Evolutionary conservation across 192 early-diverging fungal species (phyloP), one percentile per base, ranked within the genome.

Genomic region (Coemansia sp.): DNA sequence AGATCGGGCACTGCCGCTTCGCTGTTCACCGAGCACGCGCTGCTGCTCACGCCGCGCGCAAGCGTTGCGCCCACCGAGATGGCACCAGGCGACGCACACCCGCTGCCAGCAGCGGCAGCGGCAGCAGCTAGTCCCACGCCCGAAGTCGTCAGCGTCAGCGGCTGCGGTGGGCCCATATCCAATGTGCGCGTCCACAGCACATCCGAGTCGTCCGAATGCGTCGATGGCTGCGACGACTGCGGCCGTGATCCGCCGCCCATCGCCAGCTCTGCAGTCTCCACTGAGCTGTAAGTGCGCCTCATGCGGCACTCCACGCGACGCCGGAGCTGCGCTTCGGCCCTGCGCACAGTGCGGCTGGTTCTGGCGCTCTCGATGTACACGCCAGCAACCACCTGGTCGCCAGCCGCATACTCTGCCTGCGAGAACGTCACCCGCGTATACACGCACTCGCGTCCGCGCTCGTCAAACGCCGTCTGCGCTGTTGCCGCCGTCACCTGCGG

Each of bases 231-330:
- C 48, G 75, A 64, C 40, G 79, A 77, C 38, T 70, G 67, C 43
- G 79, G 75, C 13, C 74, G 74, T 40, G 74, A 74, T 32, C 57
- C 63, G 25, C 25, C 25, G 25, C 25, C 51, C 12, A 63, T 56
- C 11, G 66, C 64, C 22, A 70, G 49, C 42, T 70, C 74, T n/a
- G 75, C 79, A 17, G 79, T 73, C 56, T 81, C 79, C 0, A 68
- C 70, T 11, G 74, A 60, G n/a, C 68, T 77, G 14, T 68, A 75
- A 5, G 79, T 77, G 13, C 79, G 74, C 22, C 75, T 70, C 79
- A 82, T 76, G 8, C 79, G 70, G 60, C 79, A 82, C 62, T 82
- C 79, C 17, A 82, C 64, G 25, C 75, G 71, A 69, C 74, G 79
- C 13, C 75, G 67, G 64, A 82, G 71, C 71, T 76, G 75, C 53